These are phyloP conservation scores for Fusarium fujikuroi DNA, from an alignment of 2,329 filamentous ascomycete genomes.

Conservation along the genomic window DNA sequence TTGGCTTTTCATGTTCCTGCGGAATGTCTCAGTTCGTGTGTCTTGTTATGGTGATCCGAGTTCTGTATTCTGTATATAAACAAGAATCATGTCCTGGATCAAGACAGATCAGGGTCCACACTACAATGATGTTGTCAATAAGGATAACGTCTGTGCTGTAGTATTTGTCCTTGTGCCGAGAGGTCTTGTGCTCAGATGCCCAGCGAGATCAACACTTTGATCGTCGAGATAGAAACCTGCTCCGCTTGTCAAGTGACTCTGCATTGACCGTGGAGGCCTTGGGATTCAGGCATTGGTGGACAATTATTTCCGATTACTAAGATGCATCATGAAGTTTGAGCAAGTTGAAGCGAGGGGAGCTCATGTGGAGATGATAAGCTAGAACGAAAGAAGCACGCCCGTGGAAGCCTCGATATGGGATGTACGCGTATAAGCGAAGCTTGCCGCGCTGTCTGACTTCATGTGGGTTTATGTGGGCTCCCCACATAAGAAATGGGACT, in stretches of 20 bases:
- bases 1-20: conserved; percentile 11
- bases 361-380: not conserved
- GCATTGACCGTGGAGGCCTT: not conserved
- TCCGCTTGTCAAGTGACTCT: not conserved
- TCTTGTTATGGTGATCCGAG: not conserved
- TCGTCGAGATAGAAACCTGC: not conserved
- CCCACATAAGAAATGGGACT: not conserved
- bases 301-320: conserved; percentile 1
- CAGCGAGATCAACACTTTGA: not conserved
- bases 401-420: not conserved
- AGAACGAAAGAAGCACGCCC: not conserved
- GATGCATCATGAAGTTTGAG: not conserved
- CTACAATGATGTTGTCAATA: not conserved
- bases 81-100: not conserved
- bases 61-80: not conserved
- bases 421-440: not conserved
- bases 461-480: not conserved
- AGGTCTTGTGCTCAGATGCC: not conserved
- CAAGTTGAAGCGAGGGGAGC: not conserved
- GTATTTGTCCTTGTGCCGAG: not conserved
- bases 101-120: not conserved
- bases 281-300: conserved; percentile 7
- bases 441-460: not conserved
- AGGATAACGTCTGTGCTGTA: not conserved
- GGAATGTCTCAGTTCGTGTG: conserved; percentile 4